These are phyloP conservation scores for Saturnispora sekii DNA, from an alignment of 805 yeast species.

Conservation along the genomic window DNA sequence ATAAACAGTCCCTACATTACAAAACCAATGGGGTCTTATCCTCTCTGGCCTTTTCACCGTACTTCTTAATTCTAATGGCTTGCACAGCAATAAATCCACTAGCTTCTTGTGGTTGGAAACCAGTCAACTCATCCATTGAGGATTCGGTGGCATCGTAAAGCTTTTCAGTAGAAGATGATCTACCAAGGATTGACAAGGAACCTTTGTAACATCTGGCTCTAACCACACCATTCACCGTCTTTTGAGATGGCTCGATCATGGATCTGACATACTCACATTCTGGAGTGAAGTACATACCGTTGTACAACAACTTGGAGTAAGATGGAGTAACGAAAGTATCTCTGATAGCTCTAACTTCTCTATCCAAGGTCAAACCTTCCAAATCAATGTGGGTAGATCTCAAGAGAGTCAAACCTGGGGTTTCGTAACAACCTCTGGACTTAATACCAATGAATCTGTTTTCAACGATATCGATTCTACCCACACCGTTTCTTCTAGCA, in stretches of 20 bases:
- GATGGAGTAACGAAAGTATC: conserved; percentile 92
- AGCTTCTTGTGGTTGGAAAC: conserved; percentile 94
- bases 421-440: conserved; percentile 99
- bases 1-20: conserved; percentile 19
- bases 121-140: conserved; percentile 98
- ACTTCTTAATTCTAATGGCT: conserved; percentile 96
- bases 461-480: conserved; percentile 98
- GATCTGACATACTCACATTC: conserved; percentile 94
- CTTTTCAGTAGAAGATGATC: conserved; percentile 92
- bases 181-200: conserved; percentile 71
- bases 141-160: conserved; percentile 97
- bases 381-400: conserved; percentile 92
- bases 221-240: conserved; percentile 91
- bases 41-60: conserved; percentile 90
- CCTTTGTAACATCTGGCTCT: conserved; percentile 95
- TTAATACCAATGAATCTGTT: conserved; percentile 98
- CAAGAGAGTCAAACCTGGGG: conserved; percentile 93
- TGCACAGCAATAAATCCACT: conserved; percentile 97
- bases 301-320: conserved; percentile 84
- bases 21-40: conserved; percentile 47
- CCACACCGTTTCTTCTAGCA: conserved; percentile 99
- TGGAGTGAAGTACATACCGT: conserved; percentile 97
- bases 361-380: conserved; percentile 93
- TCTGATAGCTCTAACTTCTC: conserved; percentile 96
- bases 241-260: conserved; percentile 92